Base-by-base conservation (phyloP, 78 protist species). In the Guillardia theta region DNA sequence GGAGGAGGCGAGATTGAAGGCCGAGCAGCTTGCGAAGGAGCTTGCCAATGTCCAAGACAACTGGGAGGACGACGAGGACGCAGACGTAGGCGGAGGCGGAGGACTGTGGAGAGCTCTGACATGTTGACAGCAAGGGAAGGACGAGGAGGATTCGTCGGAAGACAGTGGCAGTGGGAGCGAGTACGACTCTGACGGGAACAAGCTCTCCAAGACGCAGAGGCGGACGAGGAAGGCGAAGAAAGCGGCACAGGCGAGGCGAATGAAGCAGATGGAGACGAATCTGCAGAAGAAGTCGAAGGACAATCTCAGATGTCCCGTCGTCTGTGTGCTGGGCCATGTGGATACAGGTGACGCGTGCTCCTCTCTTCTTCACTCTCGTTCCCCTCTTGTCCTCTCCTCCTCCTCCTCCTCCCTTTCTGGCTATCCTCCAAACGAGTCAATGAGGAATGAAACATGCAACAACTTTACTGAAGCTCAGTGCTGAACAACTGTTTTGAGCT, bases 311-410 rank as follows among this genome's bases (percentile, higher is more conserved):
- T 96, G 99, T 44, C 99, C 99, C 6, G 98, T 99, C 87, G 92
- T 95, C 54, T 96, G 98, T 83, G 97, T 99, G 39, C 95, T 99
- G 50, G 99, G 99, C 87, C 99, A 99, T 94, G 99, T 99, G 87
- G 99, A 99, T 96, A 96, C 99, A 30, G 99, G 70, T 30, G 6
- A 1, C n/a, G n/a, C n/a, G n/a, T n/a, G n/a, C n/a, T n/a, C n/a
- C n/a, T n/a, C n/a, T n/a, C n/a, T n/a, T n/a, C n/a, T n/a, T n/a
- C n/a, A n/a, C n/a, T n/a, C n/a, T n/a, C n/a, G n/a, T n/a, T n/a
- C n/a, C n/a, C n/a, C n/a, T n/a, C n/a, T n/a, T n/a, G n/a, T n/a
- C n/a, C n/a, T n/a, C n/a, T n/a, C n/a, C n/a, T n/a, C n/a, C n/a
- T n/a, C n/a, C n/a, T n/a, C n/a, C n/a, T n/a, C n/a, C n/a, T n/a